phyloP scores from a whole-genome alignment of 306 rosid species.

The Datisca glomerata region DNA sequence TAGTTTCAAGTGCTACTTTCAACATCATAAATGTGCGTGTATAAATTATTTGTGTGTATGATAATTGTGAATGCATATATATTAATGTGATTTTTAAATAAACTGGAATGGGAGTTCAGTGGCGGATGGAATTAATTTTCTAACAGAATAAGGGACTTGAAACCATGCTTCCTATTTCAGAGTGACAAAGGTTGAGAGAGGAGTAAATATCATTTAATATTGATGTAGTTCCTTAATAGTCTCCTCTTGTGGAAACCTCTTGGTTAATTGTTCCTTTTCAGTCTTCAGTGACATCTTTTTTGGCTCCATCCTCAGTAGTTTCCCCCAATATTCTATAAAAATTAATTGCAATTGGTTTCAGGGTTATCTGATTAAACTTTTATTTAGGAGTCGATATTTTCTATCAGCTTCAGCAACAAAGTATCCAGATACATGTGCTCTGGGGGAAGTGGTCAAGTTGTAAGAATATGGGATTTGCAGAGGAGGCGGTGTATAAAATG shows the following conservation, averaged over 20 bases:
- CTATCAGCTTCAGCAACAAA: conserved; percentile 90
- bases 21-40: too few species aligned
- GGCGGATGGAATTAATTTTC: too few species aligned
- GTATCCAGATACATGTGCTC: conserved; percentile 91
- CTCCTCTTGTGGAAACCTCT: background rate
- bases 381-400: conserved; percentile 65
- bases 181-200: background rate
- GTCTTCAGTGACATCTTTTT: too few species aligned
- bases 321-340: background rate
- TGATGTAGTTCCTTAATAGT: background rate
- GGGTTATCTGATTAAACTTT: background rate
- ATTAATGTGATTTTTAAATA: too few species aligned
- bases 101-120: too few species aligned
- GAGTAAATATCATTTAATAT: background rate
- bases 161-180: background rate
- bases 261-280: background rate
- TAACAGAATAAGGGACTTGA: background rate
- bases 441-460: conserved; percentile 94
- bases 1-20: too few species aligned
- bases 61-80: too few species aligned
- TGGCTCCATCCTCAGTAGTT: background rate
- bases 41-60: too few species aligned
- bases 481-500: conserved; percentile 89
- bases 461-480: conserved; percentile 97
- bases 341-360: background rate